Evolutionary conservation across 495 filamentous ascomycete species (phyloP).

Genomic region (Aspergillus hancockii): DNA sequence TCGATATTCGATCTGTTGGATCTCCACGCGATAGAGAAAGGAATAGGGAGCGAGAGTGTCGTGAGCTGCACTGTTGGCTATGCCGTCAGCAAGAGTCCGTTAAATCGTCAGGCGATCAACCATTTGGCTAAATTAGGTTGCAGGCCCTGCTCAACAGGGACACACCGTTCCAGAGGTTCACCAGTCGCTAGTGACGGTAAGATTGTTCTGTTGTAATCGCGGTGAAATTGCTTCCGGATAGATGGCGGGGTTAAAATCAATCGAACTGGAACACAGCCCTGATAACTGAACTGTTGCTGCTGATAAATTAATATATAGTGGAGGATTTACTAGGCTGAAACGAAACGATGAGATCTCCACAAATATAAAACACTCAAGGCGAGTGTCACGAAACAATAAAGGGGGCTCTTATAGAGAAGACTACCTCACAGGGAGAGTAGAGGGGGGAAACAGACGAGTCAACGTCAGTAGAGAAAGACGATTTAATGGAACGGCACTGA

Average conservation of each 20-base stretch:
- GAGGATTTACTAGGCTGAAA: not conserved
- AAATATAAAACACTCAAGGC: conserved; percentile 6
- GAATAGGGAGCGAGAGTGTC: not conserved
- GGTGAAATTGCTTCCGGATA: conserved; percentile 1
- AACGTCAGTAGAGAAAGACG: too few species aligned
- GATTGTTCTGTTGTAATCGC: not conserved
- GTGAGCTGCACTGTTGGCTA: not conserved
- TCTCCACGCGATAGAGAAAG: not conserved
- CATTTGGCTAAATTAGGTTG: not conserved
- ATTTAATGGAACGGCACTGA: too few species aligned
- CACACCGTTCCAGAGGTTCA: not conserved
- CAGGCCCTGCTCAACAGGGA: not conserved
- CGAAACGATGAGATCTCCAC: not conserved
- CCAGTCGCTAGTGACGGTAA: not conserved
- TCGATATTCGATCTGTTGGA: not conserved
- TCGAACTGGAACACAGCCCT: not conserved
- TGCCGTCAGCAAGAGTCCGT: not conserved
- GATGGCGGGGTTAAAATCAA: not conserved
- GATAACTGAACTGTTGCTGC: not conserved
- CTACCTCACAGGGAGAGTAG: not conserved
- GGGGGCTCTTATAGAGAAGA: not conserved
- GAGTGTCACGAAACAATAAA: conserved; percentile 9
- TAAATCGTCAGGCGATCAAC: not conserved
- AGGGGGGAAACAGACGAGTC: not conserved
- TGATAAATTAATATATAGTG: not conserved